Conservation (phyloP, 495 filamentous ascomycete genomes). For the Rostrohypoxylon terebratum region DNA sequence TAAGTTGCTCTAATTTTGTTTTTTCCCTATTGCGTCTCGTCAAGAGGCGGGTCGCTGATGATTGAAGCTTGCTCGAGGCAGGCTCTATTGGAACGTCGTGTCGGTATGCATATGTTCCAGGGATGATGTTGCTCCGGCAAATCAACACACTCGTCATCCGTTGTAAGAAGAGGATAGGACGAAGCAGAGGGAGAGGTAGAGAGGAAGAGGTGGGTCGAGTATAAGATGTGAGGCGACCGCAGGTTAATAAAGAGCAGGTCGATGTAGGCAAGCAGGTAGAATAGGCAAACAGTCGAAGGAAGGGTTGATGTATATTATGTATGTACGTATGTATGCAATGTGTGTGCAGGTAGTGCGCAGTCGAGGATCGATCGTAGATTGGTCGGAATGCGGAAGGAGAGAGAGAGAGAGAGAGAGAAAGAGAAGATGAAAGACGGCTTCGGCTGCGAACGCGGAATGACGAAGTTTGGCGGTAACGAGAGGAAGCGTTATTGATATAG, state of each 20-base stretch:
- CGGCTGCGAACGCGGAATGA: slow-evolving; percentile 27
- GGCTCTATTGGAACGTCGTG: slow-evolving; percentile 7
- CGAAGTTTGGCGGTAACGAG: background rate
- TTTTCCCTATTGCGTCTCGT: slow-evolving; percentile 16
- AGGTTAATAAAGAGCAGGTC: slow-evolving; percentile 27
- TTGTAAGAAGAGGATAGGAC: slow-evolving; percentile 5
- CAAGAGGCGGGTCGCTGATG: background rate
- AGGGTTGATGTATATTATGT: slow-evolving; percentile 38
- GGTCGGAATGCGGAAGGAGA: slow-evolving; percentile 4
- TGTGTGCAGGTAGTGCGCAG: slow-evolving; percentile 29
- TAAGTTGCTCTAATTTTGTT: slow-evolving; percentile 16
- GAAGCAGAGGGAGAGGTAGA: background rate
- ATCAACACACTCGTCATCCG: slow-evolving; percentile 25
- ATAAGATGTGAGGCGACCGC: slow-evolving; percentile 16
- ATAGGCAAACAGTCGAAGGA: slow-evolving; percentile 35
- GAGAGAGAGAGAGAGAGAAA: background rate
- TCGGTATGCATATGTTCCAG: slow-evolving; percentile 26
- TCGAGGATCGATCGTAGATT: slow-evolving; percentile 38
- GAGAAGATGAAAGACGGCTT: slow-evolving; percentile 22
- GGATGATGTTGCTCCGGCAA: slow-evolving; percentile 13
- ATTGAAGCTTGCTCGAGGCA: slow-evolving; percentile 18
- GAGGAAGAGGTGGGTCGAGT: background rate
- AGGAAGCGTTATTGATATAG: background rate
- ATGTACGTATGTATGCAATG: slow-evolving; percentile 30
- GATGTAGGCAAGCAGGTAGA: slow-evolving; percentile 24